Evolutionary conservation across 805 yeast genomes (phyloP), one percentile per base, ranked within the genome.

Genomic region (Saccharomycopsis lassenensis): DNA sequence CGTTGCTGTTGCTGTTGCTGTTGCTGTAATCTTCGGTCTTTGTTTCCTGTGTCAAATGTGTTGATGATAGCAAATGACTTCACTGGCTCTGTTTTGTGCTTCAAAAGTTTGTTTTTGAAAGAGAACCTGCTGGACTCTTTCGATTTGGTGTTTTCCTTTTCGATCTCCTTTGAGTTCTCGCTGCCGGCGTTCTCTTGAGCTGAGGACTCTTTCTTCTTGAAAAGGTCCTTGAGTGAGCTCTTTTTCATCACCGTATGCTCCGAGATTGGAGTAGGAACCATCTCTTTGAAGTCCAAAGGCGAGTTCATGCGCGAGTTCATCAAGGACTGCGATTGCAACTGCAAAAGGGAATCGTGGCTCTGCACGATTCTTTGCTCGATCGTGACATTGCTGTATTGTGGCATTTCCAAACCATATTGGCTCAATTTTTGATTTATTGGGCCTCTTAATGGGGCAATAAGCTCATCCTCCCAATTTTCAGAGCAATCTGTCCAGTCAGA

Each of bases 21-120:
- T 12, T 31, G 19, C 16, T 31, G 35, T 8, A 35, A 25, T 14
- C 19, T 35, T 31, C 38, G 25, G 14, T 35, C 29, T 10, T 35
- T 35, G 28, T 35, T 11, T 22, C 14, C 17, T 28, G 24, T 11
- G 38, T 24, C 16, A 26, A n/a, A 10, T n/a, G 27, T 30, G 30
- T 16, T 22, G 29, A 28, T 20, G 38, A 8, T 36, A 12, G 35
- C 35, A 18, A 14, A n/a, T 6, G 7, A 14, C 33, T 18, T 29
- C 15, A 7, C 7, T 29, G 7, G 19, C 24, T 11, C 15, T 7
- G 22, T 8, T 16, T 7, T 6, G 7, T 29, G 33, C 6, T 6
- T 6, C 33, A 7, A 8, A 7, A 8, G 33, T 22, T 14, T 29
- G 25, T 19, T 23, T 23, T 10, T 23, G 10, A n/a, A n/a, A 23